These are phyloP conservation scores for Pezicula radicicola DNA, from an alignment of 2,329 filamentous ascomycete species.

Conservation along the genomic window DNA sequence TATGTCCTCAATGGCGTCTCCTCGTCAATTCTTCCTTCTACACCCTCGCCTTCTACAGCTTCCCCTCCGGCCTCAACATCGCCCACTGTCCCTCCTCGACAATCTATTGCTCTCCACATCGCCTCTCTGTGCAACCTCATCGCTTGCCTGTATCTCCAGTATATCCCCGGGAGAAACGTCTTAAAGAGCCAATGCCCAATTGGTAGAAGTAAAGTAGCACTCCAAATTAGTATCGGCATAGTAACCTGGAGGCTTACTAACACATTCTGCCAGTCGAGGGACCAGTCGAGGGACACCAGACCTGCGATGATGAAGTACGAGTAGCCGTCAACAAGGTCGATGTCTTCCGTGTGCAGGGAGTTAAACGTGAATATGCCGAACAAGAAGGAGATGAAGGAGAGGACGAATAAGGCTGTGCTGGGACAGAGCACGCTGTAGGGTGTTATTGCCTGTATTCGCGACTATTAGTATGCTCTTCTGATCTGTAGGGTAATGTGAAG, in stretches of 20 bases:
- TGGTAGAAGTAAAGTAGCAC: not conserved
- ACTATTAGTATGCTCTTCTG: not conserved
- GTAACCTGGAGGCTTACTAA: not conserved
- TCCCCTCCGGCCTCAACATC: not conserved
- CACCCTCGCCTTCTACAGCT: not conserved
- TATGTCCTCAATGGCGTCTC: not conserved
- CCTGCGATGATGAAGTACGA: not conserved
- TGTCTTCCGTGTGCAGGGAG: not conserved
- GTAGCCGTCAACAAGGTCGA: not conserved
- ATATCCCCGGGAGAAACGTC: not conserved
- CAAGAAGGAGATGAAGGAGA: not conserved
- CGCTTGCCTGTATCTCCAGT: not conserved
- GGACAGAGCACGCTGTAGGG: not conserved
- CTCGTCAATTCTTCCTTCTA: not conserved
- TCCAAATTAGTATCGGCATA: not conserved
- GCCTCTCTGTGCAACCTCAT: not conserved
- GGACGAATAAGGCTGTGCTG: not conserved
- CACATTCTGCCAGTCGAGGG: not conserved
- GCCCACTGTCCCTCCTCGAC: not conserved
- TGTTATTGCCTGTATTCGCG: not conserved
- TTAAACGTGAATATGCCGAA: not conserved
- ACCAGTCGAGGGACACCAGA: not conserved
- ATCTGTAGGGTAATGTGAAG: not conserved
- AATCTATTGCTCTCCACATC: not conserved
- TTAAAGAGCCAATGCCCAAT: not conserved